Evolutionary conservation across 1,284 basidiomycete species (phyloP), one percentile per base, ranked within the genome.

Genomic region (Amylostereum areolatum): DNA sequence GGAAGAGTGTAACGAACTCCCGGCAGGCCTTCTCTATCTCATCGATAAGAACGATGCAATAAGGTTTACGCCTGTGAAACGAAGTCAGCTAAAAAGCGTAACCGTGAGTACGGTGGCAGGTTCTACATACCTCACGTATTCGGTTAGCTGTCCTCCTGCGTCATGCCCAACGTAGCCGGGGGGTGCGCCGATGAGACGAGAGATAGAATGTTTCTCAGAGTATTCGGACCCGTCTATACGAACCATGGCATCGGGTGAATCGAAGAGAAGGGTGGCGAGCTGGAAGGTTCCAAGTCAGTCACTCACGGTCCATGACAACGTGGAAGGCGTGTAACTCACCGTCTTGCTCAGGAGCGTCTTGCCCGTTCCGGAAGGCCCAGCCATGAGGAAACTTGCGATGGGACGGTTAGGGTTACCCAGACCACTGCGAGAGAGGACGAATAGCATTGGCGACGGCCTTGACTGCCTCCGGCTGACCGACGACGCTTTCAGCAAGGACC

Each of bases 81-180:
- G 30, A 27, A 24, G 41, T 43, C n/a, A 43, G 41, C 5, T 28
- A 7, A 28, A 28, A 9, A 27, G n/a, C n/a, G 5, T 43, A 7
- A 27, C 6, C 4, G 12, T 6, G 25, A n/a, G 27, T 24, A 29
- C 41, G 25, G 27, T 6, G 25, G 30, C 4, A 6, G 25, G 30
- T 4, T 18, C 12, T 6, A 29, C 41, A 4, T 24, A 43, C 41
- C 41, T 43, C 30, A 52, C 84, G 58, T 92, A 92, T 71, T 97
- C 93, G 4, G 93, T 95, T 43, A 97, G 77, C 66, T 94, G 90
- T 3, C 92, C 94, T 24, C 90, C 92, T 49, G 86, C 78, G 61
- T 96, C 92, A 65, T 96, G 84, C 2, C 96, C 96, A 41, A 99
- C 86, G 63, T 97, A 98, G 41, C 93, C 86, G 39, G 85, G 90